phyloP scores from a whole-genome alignment of 2,329 filamentous ascomycete genomes.

The Epichloe uncinata region DNA sequence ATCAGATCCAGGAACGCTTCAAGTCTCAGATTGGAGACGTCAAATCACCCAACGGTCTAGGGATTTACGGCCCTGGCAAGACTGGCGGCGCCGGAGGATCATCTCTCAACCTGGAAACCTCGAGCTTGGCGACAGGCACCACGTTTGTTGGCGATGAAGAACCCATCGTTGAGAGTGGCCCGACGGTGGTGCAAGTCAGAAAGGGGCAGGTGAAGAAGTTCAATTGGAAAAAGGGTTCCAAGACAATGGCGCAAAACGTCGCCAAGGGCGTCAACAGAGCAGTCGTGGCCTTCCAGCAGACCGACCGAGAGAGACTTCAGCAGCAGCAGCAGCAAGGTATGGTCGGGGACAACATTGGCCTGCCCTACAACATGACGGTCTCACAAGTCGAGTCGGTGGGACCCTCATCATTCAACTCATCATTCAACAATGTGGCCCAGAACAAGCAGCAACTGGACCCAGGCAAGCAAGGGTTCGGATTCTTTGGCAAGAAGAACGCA shows the following conservation, averaged over 20 bases:
- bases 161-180: constrained; percentile 52
- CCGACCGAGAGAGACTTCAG: constrained; percentile 40
- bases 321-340: constrained; percentile 39
- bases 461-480: constrained; percentile 51
- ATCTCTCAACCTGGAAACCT: constrained; percentile 36
- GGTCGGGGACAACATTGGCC: constrained; percentile 49
- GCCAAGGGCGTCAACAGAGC: constrained; percentile 89
- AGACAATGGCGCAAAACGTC: constrained; percentile 86
- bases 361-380: constrained; percentile 58
- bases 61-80: constrained; percentile 42
- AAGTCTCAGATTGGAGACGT: constrained; percentile 56
- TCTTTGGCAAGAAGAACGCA: constrained; percentile 49
- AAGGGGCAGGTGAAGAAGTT: constrained; percentile 94
- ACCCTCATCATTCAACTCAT: background rate
- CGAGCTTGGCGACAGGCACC: constrained; percentile 42
- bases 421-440: constrained; percentile 8
- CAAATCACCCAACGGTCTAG: constrained; percentile 39
- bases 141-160: constrained; percentile 56
- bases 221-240: constrained; percentile 96
- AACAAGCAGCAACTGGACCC: constrained; percentile 16
- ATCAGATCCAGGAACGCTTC: constrained; percentile 87
- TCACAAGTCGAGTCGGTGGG: constrained; percentile 37
- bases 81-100: constrained; percentile 30
- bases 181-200: constrained; percentile 90
- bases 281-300: constrained; percentile 58